phyloP scores from a whole-genome alignment of 1,284 basidiomycete species.

The Malassezia furfur region DNA sequence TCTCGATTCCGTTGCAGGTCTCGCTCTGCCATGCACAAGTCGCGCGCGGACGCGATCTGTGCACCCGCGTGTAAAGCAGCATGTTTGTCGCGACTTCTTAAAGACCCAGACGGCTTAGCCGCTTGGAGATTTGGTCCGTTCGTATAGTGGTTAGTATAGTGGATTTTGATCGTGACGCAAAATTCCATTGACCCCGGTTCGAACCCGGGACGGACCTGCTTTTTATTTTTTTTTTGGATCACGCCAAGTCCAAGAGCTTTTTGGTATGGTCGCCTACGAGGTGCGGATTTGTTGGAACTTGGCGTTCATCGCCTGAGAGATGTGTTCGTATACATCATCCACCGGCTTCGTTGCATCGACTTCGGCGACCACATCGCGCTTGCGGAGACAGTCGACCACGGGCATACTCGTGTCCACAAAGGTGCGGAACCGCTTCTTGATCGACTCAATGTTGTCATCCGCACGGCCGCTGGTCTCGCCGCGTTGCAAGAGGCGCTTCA shows the following conservation, averaged over 20 bases:
- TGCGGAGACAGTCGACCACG: conserved; percentile 76
- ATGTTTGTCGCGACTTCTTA: neutral
- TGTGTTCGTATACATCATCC: conserved; percentile 40
- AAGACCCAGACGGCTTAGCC: neutral
- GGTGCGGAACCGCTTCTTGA: conserved; percentile 94
- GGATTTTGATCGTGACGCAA: conserved; percentile 14
- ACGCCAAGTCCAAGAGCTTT: neutral
- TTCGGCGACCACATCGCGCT: conserved; percentile 65
- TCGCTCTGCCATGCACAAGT: conserved; percentile 34
- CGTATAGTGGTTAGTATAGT: conserved; percentile 25
- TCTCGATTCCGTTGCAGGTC: conserved; percentile 42
- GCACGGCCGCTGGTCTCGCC: conserved; percentile 88
- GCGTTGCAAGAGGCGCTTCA: conserved; percentile 72
- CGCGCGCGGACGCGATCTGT: conserved; percentile 25
- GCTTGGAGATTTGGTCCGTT: conserved; percentile 10
- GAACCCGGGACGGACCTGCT: conserved; percentile 22
- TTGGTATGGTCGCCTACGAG: neutral
- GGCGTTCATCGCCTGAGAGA: conserved; percentile 34
- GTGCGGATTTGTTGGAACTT: conserved; percentile 19
- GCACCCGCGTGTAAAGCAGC: conserved; percentile 27
- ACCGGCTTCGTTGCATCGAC: conserved; percentile 52
- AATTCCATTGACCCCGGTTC: conserved; percentile 23
- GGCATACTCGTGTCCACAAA: conserved; percentile 92
- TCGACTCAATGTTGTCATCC: conserved; percentile 91
- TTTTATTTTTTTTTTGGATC: conserved; percentile 2